These are phyloP conservation scores for Chenopodium formosanum DNA, from an alignment of 148 eudicot genomes.

Conservation along the genomic window DNA sequence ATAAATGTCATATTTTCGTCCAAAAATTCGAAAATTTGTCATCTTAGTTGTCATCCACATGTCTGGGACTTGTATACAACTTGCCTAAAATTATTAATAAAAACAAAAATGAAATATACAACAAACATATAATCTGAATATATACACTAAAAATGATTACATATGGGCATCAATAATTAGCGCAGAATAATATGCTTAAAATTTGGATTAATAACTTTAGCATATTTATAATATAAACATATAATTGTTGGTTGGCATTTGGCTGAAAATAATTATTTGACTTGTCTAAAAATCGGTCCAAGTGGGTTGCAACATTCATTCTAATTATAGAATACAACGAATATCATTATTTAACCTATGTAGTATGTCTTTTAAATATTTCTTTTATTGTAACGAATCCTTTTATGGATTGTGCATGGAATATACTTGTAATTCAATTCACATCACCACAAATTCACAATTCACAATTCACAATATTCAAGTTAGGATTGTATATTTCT, in stretches of 20 bases:
- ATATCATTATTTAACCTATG: not conserved
- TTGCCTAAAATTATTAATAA: not conserved
- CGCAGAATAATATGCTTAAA: not conserved
- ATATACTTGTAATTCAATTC: not conserved
- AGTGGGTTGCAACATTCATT: conserved; percentile 21
- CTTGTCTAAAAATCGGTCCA: conserved; percentile 12
- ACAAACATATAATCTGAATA: not conserved
- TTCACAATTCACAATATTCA: not conserved
- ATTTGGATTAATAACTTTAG: not conserved
- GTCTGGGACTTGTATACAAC: not conserved
- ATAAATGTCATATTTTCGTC: conserved; percentile 10
- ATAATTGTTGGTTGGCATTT: conserved; percentile 21
- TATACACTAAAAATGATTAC: not conserved
- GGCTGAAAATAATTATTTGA: conserved; percentile 7
- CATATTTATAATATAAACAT: not conserved
- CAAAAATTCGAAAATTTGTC: not conserved
- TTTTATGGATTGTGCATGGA: not conserved
- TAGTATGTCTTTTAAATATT: not conserved
- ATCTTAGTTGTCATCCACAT: conserved; percentile 31
- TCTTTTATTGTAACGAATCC: not conserved
- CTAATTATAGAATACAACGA: conserved; percentile 8
- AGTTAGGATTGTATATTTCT: not conserved
- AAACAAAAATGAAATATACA: not conserved
- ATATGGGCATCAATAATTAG: not conserved
- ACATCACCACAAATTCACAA: too few species aligned